Evolutionary conservation across 805 yeast genomes (phyloP).

Genomic region (Tetrapisispora arboricola): DNA sequence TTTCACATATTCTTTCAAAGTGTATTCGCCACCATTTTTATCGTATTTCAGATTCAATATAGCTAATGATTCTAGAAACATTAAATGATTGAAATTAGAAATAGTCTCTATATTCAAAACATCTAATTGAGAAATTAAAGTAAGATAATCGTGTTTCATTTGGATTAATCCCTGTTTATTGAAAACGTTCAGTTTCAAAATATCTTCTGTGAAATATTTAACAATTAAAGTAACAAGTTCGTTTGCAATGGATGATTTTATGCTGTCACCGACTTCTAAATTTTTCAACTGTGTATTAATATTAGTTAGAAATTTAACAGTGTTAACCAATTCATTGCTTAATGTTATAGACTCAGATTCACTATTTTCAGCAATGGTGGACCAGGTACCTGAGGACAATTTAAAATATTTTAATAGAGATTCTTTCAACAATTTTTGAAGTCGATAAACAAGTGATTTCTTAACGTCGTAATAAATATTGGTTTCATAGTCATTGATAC

Average conservation of each 20-base stretch:
- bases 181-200: slow-evolving; percentile 31
- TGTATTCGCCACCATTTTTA: slow-evolving; percentile 7
- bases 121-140: slow-evolving; percentile 22
- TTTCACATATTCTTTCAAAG: slow-evolving; percentile 22
- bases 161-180: slow-evolving; percentile 28
- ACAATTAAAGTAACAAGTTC: slow-evolving; percentile 21
- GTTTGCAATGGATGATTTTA: slow-evolving; percentile 17
- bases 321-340: slow-evolving; percentile 22
- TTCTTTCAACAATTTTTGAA: slow-evolving; percentile 21
- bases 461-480: slow-evolving; percentile 23
- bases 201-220: slow-evolving; percentile 28
- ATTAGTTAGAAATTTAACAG: slow-evolving; percentile 15
- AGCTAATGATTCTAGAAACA: slow-evolving; percentile 18
- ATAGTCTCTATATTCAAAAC: slow-evolving; percentile 10
- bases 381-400: slow-evolving; percentile 13
- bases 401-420: slow-evolving; percentile 27
- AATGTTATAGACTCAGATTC: not conserved
- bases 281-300: slow-evolving; percentile 13
- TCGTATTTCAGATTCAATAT: slow-evolving; percentile 25
- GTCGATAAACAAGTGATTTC: slow-evolving; percentile 24
- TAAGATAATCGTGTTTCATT: slow-evolving; percentile 24
- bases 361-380: not conserved
- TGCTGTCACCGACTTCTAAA: slow-evolving; percentile 9
- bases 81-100: slow-evolving; percentile 13
- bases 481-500: slow-evolving; percentile 20